Evolutionary conservation across 768 basidiomycete species (phyloP).

Genomic region (Naematelia encephala): DNA sequence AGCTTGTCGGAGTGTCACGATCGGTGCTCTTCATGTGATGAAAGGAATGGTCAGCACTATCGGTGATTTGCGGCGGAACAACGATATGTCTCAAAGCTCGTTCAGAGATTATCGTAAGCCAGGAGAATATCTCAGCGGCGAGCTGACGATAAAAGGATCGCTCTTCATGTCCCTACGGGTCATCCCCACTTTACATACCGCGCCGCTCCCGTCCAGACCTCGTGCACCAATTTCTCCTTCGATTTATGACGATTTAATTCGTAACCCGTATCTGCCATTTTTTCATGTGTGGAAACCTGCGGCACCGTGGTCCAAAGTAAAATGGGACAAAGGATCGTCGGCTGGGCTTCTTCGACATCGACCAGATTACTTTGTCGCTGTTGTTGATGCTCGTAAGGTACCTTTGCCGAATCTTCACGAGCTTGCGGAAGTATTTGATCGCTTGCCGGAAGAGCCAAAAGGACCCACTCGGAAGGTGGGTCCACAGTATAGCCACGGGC

Average conservation of each 20-base stretch:
- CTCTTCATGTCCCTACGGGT: constrained; percentile 69
- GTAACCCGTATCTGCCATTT: constrained; percentile 70
- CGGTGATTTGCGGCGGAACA: background rate
- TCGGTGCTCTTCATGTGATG: background rate
- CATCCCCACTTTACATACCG: constrained; percentile 63
- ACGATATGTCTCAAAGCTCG: background rate
- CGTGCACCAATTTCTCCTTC: constrained; percentile 10
- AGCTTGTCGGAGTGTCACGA: background rate
- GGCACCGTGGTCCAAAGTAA: constrained; percentile 58
- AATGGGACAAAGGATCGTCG: constrained; percentile 55
- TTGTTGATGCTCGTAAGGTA: constrained; percentile 78
- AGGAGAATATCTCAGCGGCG: background rate
- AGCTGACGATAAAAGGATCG: constrained; percentile 55
- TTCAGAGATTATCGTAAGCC: constrained; percentile 11
- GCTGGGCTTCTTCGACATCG: constrained; percentile 66
- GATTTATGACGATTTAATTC: constrained; percentile 20
- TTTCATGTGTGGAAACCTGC: constrained; percentile 89
- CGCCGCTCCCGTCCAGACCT: constrained; percentile 52
- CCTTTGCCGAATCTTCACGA: constrained; percentile 78
- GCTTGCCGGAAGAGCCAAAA: constrained; percentile 61
- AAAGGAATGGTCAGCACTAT: background rate
- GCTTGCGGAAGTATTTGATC: constrained; percentile 66
- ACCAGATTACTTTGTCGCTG: constrained; percentile 82
- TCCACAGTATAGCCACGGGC: constrained; percentile 21
- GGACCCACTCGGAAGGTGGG: constrained; percentile 30